Base-by-base conservation (phyloP, 75 land plant genomes). In the Pinus taeda region DNA sequence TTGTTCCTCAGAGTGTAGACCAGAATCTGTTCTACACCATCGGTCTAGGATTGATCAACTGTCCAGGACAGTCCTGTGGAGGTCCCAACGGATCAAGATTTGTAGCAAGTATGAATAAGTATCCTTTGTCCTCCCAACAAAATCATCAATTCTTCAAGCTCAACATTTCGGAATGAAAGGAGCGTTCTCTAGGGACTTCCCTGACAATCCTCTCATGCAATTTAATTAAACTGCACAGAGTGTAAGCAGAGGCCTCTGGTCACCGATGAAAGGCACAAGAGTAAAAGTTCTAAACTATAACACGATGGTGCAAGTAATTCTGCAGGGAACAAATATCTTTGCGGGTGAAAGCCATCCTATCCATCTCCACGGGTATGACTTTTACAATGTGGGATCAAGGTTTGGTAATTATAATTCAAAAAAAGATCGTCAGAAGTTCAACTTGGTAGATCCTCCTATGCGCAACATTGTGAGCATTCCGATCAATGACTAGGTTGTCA, bases 101-200 rank as follows among this genome's bases (percentile, higher is more conserved):
- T 49, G 70, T 79, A 0, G 88, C 84, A 0, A 79, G 85, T 7
- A 83, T 91, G 83, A 91, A 91, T 75, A 91, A 91, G 73, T 84
- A 20, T 76, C 81, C 0, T 91, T 91, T 73, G 72, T 79, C 1
- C 77, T 63, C 15, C 91, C 93, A 7, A 78, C 37, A 0, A 61
- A 77, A 18, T 81, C 90, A 3, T 39, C 42, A 39, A 74, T 89
- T 0, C 45, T 89, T 57, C 63, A 89, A 73, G 90, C 90, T 22
- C 81, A 85, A 57, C 86, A 88, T 33, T 15, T 26, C 8, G 57
- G 29, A 12, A 81, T 58, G 17, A 26, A 26, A 18, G 84, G 83
- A 49, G 79, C 60, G 6, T 80, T 59, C 77, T 81, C 66, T 4
- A 36, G 63, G 15, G 83, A 80, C 36, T 82, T 81, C 45, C 83